Base-by-base conservation (phyloP, 2,329 filamentous ascomycete species). In the Coleophoma eucalyptorum region DNA sequence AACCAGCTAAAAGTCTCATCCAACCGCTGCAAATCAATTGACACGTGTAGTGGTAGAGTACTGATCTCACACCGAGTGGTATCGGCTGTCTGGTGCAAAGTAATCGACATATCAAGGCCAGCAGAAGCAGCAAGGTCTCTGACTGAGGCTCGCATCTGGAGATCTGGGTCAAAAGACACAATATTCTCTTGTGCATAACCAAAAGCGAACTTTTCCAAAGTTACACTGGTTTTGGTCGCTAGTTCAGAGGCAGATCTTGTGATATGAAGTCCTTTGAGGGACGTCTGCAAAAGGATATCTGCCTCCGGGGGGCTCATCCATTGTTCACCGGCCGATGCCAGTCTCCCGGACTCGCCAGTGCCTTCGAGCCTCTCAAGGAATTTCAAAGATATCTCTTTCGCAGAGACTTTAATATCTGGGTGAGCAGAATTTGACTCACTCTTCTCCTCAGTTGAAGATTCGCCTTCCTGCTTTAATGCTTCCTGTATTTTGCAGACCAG, bases 1-100 rank as follows among this genome's bases (percentile, higher is more conserved):
- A 97, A 92, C 77, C 89, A 90, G 50, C 83, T 83, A 53, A 97
- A 84, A 0, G 89, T 89, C 61, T 96, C 91, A 59, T 97, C 94
- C 19, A 97, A 72, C 50, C 82, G 81, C 56, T 87, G 85, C 15
- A 97, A 72, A 63, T 97, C 89, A 38, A 97, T 70, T 50, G 84
- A 80, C 10, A 96, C 67, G 52, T 86, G 81, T 2, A 97, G 68
- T 5, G 92, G 90, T 10, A 95, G 75, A 0, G 91, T 95, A 48
- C 83, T 81, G 13, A 96, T 66, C 32, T 88, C 83, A 15, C 88
- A 78, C 50, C 72, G 73, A 13, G 70, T 76, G 5, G 67, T 68
- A 1, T 73, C 70, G 1, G 67, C 55, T 2, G 73, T 68, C 57
- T 78, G 75, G 0, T 69, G 62, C 21, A 84, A 66, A 51, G 77